Evolutionary conservation across 345 rosid genomes (phyloP), one percentile per base, ranked within the genome.

Genomic region (Euclidium syriacum): DNA sequence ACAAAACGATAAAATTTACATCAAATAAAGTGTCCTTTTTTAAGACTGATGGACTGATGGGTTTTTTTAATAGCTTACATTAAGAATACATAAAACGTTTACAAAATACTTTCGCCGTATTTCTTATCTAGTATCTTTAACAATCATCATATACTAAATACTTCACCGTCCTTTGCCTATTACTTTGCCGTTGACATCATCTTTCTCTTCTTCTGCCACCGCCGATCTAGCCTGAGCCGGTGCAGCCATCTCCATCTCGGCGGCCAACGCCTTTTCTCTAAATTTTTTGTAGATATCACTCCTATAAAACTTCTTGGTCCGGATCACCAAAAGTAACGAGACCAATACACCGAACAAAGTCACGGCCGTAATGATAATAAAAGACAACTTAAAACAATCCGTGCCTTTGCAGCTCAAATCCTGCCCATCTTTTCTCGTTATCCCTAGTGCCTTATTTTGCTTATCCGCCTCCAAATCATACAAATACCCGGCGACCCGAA

Each of bases 221-320:
- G 22, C 18, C 23, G 58, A 29, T 56, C n/a, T 70, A 6, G 58
- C 9, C 2, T 1, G 1, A 20, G 52, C 40, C 0, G 42, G 23
- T 0, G 10, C 33, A 10, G 52, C 76, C 69, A 52, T 36, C 50
- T 40, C 65, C 35, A n/a, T 63, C 58, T 70, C 80, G 0, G 23
- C 59, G 1, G 49, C 52, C 10, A 54, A 12, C 0, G 60, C 66
- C 27, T 72, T 73, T 49, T 67, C 73, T 49, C 77, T 72, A 62
- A 70, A 82, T 67, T 70, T 81, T 64, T 77, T 68, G 62, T 77
- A 82, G 24, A 79, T 73, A 50, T 82, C 87, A 50, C 84, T 64
- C 29, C 54, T 71, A 70, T 82, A 82, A 50, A 82, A 79, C 26
- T 73, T 62, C 3, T 48, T 73, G 6, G 84, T 82, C 74, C 87